Conservation (phyloP, 352 stramenopile species). For the Phytophthora lateralis region DNA sequence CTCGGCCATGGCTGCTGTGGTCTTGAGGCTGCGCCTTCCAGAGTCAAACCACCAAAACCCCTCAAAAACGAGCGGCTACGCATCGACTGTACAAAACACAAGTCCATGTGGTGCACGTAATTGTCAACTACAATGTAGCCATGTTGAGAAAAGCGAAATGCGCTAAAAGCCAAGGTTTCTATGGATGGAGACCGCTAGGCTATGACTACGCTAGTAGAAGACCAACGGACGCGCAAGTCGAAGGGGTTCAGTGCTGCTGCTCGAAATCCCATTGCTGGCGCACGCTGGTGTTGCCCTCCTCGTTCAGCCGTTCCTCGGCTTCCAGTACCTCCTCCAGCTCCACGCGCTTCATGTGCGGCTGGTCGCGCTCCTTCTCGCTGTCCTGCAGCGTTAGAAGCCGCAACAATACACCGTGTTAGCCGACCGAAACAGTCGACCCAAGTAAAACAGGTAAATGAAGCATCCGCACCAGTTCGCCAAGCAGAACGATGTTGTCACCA, state of each 20-base stretch:
- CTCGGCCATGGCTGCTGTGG: constrained; percentile 31
- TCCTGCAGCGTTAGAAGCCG: constrained; percentile 45
- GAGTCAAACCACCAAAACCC: constrained; percentile 38
- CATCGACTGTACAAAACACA: constrained; percentile 3
- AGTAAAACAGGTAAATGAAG: neutral
- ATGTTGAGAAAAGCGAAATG: constrained; percentile 4
- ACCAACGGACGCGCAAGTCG: neutral
- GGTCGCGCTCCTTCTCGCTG: constrained; percentile 79
- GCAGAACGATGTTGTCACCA: constrained; percentile 88
- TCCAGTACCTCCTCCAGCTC: constrained; percentile 83
- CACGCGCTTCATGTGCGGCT: constrained; percentile 83
- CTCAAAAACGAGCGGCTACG: constrained; percentile 32
- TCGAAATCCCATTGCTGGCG: constrained; percentile 89
- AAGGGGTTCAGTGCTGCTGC: constrained; percentile 35
- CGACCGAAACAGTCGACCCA: neutral
- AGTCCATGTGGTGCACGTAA: constrained; percentile 2
- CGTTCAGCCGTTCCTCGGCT: constrained; percentile 76
- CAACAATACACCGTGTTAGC: constrained; percentile 1
- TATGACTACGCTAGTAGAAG: constrained; percentile 15
- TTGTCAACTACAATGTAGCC: constrained; percentile 6
- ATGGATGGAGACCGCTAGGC: constrained; percentile 16
- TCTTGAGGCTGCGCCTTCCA: constrained; percentile 5
- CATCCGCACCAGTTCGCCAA: constrained; percentile 74
- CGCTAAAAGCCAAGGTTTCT: constrained; percentile 18
- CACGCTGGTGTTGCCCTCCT: constrained; percentile 64